phyloP scores from a whole-genome alignment of 176 grass and related monocot species.

The Ananas comosus region DNA sequence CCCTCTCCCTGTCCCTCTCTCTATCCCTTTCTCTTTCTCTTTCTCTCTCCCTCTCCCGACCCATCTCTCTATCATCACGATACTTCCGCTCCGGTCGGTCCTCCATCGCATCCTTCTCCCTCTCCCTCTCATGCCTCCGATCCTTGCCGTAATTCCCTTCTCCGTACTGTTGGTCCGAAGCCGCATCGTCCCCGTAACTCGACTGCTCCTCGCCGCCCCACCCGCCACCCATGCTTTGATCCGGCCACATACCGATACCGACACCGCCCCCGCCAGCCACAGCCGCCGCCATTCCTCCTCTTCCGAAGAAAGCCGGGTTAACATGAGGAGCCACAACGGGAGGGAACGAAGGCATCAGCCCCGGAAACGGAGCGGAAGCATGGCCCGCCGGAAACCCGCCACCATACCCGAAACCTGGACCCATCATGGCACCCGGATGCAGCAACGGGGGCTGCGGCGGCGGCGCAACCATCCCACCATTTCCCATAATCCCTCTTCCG shows the following conservation, averaged over 20 bases:
- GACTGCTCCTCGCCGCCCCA: slow-evolving; percentile 43
- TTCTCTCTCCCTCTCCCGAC: neutral
- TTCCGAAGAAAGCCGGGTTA: slow-evolving; percentile 39
- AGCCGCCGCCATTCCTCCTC: slow-evolving; percentile 25
- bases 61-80: neutral
- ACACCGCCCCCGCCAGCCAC: neutral
- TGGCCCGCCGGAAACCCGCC: slow-evolving; percentile 11
- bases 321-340: slow-evolving; percentile 25
- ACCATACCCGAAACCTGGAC: slow-evolving; percentile 18
- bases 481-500: slow-evolving; percentile 20
- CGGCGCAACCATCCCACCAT: slow-evolving; percentile 19
- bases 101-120: slow-evolving; percentile 15
- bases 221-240: slow-evolving; percentile 27
- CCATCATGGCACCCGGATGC: slow-evolving; percentile 19
- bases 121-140: slow-evolving; percentile 19
- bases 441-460: slow-evolving; percentile 6
- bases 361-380: slow-evolving; percentile 8
- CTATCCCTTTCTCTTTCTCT: neutral
- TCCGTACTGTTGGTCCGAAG: slow-evolving; percentile 29
- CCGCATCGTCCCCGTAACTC: slow-evolving; percentile 34
- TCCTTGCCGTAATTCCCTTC: slow-evolving; percentile 10
- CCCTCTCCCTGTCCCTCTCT: neutral
- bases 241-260: slow-evolving; percentile 29
- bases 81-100: slow-evolving; percentile 12
- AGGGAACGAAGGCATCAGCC: slow-evolving; percentile 19